A percentile compares a stretch with the other conserved stretches of the same genome.
Conservation (phyloP, 1,284 basidiomycete genomes). For the Paramarasmius palmivorus region DNA sequence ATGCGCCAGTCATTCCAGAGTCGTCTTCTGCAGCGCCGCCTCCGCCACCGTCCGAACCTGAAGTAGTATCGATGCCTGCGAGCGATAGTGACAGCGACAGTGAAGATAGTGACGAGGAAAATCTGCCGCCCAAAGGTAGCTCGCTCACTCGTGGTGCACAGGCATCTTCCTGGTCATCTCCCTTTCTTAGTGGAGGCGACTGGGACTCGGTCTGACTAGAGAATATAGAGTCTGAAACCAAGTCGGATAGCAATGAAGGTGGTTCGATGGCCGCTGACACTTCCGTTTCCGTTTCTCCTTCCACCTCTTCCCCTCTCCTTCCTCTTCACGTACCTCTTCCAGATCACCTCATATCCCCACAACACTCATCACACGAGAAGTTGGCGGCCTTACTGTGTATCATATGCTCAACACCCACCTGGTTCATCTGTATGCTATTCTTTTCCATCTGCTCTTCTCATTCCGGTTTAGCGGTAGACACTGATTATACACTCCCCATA, state of each 20-base stretch:
- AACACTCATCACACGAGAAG: neutral
- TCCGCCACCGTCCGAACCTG: conserved; percentile 3
- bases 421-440: no score
- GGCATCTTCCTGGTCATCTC: neutral
- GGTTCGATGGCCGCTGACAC: neutral
- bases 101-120: conserved; percentile 3
- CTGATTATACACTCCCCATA: no score
- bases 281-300: neutral
- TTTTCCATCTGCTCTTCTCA: no score
- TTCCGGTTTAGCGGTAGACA: no score
- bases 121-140: neutral
- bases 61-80: neutral
- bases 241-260: no score
- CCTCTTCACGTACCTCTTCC: neutral
- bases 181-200: neutral
- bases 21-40: conserved; percentile 13
- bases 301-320: neutral
- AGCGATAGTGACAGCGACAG: neutral
- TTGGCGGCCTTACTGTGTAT: neutral
- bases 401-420: no score
- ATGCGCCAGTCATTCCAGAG: neutral
- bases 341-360: neutral
- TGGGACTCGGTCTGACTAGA: neutral
- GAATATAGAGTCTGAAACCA: no score
- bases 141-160: neutral